Base-by-base conservation (phyloP, 345 rosid species). In the Fremontodendron californicum region DNA sequence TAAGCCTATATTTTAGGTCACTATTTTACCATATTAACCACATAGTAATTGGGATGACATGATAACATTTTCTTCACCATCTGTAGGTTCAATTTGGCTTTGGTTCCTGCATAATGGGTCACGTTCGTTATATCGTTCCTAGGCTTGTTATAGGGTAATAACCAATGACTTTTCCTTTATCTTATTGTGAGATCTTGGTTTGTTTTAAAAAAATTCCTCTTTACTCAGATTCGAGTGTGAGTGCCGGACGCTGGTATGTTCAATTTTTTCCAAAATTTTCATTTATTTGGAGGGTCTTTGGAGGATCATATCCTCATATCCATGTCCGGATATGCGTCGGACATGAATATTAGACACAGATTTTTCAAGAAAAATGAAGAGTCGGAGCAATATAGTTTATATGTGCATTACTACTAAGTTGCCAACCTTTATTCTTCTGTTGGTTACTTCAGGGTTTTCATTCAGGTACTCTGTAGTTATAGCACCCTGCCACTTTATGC, bases 401-500 rank as follows among this genome's bases (percentile, higher is more conserved):
- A 33, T 33, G 3, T 33, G 3, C 3, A 33, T 33, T 33, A 1
- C 58, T 18, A n/a, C 15, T 8, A 45, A 18, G 3, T 54, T 31
- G 9, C 40, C 8, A 10, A 2, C 73, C 6, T 37, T 57, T 25
- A 25, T 62, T 54, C 27, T 29, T 78, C 27, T 82, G 76, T 40
- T 60, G 69, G 18, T 78, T 52, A 35, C 18, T 68, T 57, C 74
- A 95, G 99, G 82, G 96, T 78, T 74, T 82, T 92, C 81, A 75
- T 95, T 66, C 99, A 95, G 87, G 86, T 92, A 49, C 87, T 95
- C 25, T 95, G 99, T 77, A 95, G 99, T 83, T 95, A 88, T 82
- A 95, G 99, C 81, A 95, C 98, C 2, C 83, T 95, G 40, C 99
- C 99, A 27, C 94, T 95, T 21, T 95, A 95, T 73, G 99, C 99